phyloP scores from a whole-genome alignment of 345 rosid genomes.

The Fremontodendron californicum region DNA sequence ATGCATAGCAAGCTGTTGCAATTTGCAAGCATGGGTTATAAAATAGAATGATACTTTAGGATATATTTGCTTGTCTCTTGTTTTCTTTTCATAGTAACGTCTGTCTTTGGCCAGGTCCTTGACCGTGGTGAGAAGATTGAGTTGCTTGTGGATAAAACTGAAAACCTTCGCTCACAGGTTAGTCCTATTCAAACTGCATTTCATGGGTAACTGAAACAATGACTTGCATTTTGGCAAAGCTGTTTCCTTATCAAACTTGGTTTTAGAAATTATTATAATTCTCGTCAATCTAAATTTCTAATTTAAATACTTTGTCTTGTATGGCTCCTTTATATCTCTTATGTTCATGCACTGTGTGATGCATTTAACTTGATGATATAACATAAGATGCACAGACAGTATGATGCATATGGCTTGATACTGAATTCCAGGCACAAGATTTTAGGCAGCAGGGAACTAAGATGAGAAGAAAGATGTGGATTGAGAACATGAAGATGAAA shows the following conservation, averaged over 20 bases:
- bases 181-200: constrained; percentile 10
- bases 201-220: neutral
- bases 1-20: neutral
- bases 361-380: constrained; percentile 2
- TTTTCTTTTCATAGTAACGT: neutral
- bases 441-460: constrained; percentile 85
- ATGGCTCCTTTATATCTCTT: neutral
- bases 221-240: neutral
- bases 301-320: neutral
- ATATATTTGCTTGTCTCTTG: neutral
- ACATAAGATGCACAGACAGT: neutral
- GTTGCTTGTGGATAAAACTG: constrained; percentile 95
- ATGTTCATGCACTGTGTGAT: neutral
- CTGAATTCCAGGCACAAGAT: constrained; percentile 73
- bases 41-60: neutral
- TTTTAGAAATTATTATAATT: neutral
- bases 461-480: constrained; percentile 86
- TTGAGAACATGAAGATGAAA: constrained; percentile 91
- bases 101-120: constrained; percentile 57
- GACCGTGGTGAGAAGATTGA: constrained; percentile 99
- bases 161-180: constrained; percentile 96
- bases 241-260: neutral
- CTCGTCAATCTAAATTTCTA: neutral
- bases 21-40: neutral
- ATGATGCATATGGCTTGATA: neutral